Percentiles rank a stretch among this genome's conserved stretches.
Evolutionary conservation across 1,284 basidiomycete species (phyloP).

Genomic region (Agroathelia rolfsii): DNA sequence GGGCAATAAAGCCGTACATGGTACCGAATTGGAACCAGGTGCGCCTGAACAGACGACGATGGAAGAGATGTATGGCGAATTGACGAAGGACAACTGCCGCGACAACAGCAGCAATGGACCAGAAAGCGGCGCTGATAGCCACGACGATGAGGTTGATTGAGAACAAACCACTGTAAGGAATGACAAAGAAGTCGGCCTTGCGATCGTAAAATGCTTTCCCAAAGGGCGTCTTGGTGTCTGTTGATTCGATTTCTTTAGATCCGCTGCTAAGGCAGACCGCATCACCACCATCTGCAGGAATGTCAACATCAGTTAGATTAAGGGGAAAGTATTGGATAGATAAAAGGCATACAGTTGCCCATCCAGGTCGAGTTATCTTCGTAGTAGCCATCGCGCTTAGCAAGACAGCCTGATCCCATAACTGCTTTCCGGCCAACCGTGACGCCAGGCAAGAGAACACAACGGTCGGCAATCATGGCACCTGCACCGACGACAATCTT

Average conservation of each 20-base stretch:
- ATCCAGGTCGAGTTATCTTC: slow-evolving; percentile 36
- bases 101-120: slow-evolving; percentile 29
- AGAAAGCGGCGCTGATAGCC: slow-evolving; percentile 28
- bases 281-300: slow-evolving; percentile 23
- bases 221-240: slow-evolving; percentile 33
- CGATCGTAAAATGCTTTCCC: slow-evolving; percentile 36
- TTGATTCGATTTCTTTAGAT: slow-evolving; percentile 9
- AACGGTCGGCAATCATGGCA: slow-evolving; percentile 39
- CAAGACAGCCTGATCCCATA: slow-evolving; percentile 36
- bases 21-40: slow-evolving; percentile 27
- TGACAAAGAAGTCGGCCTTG: slow-evolving; percentile 32
- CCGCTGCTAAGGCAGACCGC: slow-evolving; percentile 28
- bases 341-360: no score
- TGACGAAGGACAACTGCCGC: slow-evolving; percentile 28
- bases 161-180: slow-evolving; percentile 30
- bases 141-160: slow-evolving; percentile 24
- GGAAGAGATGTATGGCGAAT: slow-evolving; percentile 19
- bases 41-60: slow-evolving; percentile 20
- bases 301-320: no score
- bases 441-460: slow-evolving; percentile 33
- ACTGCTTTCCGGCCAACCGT: slow-evolving; percentile 29
- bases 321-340: no score
- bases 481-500: slow-evolving; percentile 30
- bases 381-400: slow-evolving; percentile 28
- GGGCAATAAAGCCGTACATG: slow-evolving; percentile 27